phyloP scores from a whole-genome alignment of 257 asterid genomes.

The Plectranthus barbatus region DNA sequence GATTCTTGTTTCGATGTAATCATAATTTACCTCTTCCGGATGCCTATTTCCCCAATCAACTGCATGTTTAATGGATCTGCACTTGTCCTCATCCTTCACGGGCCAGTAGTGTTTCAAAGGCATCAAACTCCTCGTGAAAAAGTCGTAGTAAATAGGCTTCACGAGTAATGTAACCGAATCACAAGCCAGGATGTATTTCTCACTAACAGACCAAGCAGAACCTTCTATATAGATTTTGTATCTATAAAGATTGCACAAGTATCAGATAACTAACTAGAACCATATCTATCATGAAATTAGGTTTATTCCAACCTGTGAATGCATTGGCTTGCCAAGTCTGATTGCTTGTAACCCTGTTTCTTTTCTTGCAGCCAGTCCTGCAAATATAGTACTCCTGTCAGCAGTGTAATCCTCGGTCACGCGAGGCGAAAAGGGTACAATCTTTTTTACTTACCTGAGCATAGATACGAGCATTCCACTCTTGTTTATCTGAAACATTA shows the following conservation, averaged over 20 bases:
- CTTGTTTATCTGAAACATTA: slow-evolving; percentile 56
- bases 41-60: slow-evolving; percentile 86
- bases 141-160: slow-evolving; percentile 65
- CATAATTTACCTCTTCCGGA: slow-evolving; percentile 24
- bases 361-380: slow-evolving; percentile 66
- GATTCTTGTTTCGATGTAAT: background rate
- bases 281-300: background rate
- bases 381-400: background rate
- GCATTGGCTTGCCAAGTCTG: slow-evolving; percentile 79
- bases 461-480: slow-evolving; percentile 80
- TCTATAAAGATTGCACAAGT: slow-evolving; percentile 25
- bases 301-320: slow-evolving; percentile 37
- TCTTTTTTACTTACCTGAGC: slow-evolving; percentile 53
- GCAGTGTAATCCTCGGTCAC: too few species aligned
- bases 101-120: slow-evolving; percentile 94
- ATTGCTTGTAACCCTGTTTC: slow-evolving; percentile 54
- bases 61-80: slow-evolving; percentile 74
- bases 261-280: background rate
- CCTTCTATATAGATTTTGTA: slow-evolving; percentile 90
- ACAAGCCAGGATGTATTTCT: slow-evolving; percentile 85
- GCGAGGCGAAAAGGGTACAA: background rate
- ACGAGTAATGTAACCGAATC: slow-evolving; percentile 60
- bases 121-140: slow-evolving; percentile 69
- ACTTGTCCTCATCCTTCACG: slow-evolving; percentile 44
- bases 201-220: slow-evolving; percentile 92